Conservation (phyloP, 768 basidiomycete species). For the Termitomyces bulborhizus region DNA sequence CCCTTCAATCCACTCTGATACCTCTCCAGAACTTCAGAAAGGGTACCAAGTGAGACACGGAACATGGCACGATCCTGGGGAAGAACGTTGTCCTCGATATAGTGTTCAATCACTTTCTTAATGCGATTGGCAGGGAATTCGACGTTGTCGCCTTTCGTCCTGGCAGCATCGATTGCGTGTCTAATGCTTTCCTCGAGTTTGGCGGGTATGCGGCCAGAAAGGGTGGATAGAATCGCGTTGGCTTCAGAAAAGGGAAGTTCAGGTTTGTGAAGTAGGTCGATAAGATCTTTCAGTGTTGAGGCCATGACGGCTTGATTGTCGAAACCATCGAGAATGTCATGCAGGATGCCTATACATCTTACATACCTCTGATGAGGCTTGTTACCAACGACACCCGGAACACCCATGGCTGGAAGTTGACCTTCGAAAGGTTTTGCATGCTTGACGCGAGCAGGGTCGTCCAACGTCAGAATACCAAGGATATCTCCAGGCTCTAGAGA, state of each 20-base stretch:
- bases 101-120: slow-evolving; percentile 82
- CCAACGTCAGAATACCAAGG: slow-evolving; percentile 92
- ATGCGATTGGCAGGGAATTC: slow-evolving; percentile 91
- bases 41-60: slow-evolving; percentile 58
- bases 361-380: slow-evolving; percentile 86
- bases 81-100: slow-evolving; percentile 73
- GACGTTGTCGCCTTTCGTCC: slow-evolving; percentile 59
- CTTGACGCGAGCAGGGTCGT: slow-evolving; percentile 93
- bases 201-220: slow-evolving; percentile 89
- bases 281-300: slow-evolving; percentile 79
- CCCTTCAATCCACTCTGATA: slow-evolving; percentile 81
- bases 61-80: slow-evolving; percentile 79
- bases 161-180: slow-evolving; percentile 68
- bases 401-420: slow-evolving; percentile 81
- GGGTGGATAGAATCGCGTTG: slow-evolving; percentile 73
- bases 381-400: slow-evolving; percentile 78
- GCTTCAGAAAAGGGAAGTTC: slow-evolving; percentile 89
- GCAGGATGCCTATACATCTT: slow-evolving; percentile 67
- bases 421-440: slow-evolving; percentile 99
- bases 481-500: slow-evolving; percentile 96
- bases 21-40: slow-evolving; percentile 73
- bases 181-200: slow-evolving; percentile 89
- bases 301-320: slow-evolving; percentile 94
- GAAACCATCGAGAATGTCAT: slow-evolving; percentile 93
- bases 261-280: slow-evolving; percentile 73